These are phyloP conservation scores for Claviceps sp. DNA, from an alignment of 2,329 filamentous ascomycete species.

Conservation along the genomic window DNA sequence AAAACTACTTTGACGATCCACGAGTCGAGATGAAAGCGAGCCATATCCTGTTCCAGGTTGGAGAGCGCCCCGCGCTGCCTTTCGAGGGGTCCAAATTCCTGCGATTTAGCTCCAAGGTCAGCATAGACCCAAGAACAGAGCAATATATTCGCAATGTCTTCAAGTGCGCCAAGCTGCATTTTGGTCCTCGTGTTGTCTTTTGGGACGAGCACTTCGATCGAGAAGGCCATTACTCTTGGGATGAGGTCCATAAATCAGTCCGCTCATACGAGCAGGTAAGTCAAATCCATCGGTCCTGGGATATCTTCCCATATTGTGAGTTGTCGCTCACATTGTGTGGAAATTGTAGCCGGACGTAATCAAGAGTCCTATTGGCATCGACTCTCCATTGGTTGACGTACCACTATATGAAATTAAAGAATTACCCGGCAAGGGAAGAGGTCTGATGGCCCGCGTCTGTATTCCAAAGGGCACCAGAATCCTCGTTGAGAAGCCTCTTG, in stretches of 20 bases:
- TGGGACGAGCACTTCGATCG: neutral
- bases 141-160: neutral
- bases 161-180: neutral
- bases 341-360: neutral
- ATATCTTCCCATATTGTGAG: neutral
- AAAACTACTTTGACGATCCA: neutral
- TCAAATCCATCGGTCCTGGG: neutral
- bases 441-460: neutral
- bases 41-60: slow-evolving; percentile 1
- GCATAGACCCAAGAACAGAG: neutral
- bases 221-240: neutral
- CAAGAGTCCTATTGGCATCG: neutral
- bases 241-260: neutral
- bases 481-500: neutral
- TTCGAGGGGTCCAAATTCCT: slow-evolving; percentile 2
- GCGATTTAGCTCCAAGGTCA: neutral
- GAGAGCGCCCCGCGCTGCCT: neutral
- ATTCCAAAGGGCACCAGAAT: neutral
- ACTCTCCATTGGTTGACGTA: neutral
- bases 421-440: neutral
- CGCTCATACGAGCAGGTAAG: neutral
- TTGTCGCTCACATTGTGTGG: no score
- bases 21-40: neutral
- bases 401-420: neutral
- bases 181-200: neutral